These are phyloP conservation scores for Agrocybe praecox DNA, from an alignment of 768 basidiomycete species.

Conservation along the genomic window DNA sequence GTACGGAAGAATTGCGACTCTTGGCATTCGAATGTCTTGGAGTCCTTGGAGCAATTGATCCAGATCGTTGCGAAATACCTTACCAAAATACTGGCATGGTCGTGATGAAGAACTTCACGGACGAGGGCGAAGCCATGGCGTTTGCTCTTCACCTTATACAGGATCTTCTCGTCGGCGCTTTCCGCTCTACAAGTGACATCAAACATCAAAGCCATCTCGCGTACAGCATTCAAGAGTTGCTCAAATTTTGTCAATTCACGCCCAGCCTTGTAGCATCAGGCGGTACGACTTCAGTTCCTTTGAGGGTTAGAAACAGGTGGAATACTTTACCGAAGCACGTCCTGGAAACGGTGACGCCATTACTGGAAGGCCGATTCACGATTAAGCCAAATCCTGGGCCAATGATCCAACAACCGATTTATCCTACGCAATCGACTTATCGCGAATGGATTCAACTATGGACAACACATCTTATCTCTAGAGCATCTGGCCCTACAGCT, in stretches of 20 bases:
- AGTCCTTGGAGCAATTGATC: constrained; percentile 90
- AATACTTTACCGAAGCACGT: constrained; percentile 78
- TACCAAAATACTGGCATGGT: constrained; percentile 64
- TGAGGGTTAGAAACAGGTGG: constrained; percentile 80
- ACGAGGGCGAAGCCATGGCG: constrained; percentile 70
- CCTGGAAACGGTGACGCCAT: constrained; percentile 81
- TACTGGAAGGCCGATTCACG: constrained; percentile 72
- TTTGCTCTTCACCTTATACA: constrained; percentile 89
- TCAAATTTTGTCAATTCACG: constrained; percentile 86
- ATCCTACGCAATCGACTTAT: constrained; percentile 76
- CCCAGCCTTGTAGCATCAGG: constrained; percentile 66
- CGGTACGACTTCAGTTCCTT: constrained; percentile 49
- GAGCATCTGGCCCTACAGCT: constrained; percentile 59
- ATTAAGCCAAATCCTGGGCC: constrained; percentile 45
- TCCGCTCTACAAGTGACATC: constrained; percentile 93
- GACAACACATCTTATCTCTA: constrained; percentile 79
- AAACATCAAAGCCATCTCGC: constrained; percentile 88
- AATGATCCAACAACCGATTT: constrained; percentile 70
- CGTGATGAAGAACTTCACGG: constrained; percentile 78
- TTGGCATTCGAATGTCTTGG: constrained; percentile 91
- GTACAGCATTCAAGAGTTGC: constrained; percentile 89
- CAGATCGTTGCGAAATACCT: constrained; percentile 82
- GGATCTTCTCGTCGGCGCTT: constrained; percentile 86
- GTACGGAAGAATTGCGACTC: constrained; percentile 62
- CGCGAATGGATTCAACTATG: constrained; percentile 96